Base-by-base conservation (phyloP, 225 moss, liverwort and hornwort species). In the Climacium dendroides region DNA sequence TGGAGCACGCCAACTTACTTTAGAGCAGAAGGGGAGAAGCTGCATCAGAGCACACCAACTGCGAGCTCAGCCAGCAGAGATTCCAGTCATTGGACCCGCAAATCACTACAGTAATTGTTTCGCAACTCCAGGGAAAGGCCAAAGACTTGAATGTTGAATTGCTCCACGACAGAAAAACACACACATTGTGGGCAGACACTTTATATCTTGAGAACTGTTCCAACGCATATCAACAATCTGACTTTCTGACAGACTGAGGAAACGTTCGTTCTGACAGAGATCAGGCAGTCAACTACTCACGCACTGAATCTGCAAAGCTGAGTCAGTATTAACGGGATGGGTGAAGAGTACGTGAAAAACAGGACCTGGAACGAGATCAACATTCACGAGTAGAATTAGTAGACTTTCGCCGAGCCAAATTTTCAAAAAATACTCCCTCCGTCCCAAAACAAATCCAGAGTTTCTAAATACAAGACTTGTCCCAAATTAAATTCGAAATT, bases 261-360 rank as follows among this genome's bases (percentile, higher is more conserved):
- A 22, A 47, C 25, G n/a, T n/a, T n/a, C 28, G 5, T 8, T 13
- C 39, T 60, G 79, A 30, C 43, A 32, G 0, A 5, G n/a, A n/a
- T n/a, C 1, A 1, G 9, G 0, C 6, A 5, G 79, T 62, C 61
- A 43, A 43, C 80, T 0, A 29, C 12, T 19, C 58, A 28, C 0
- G 26, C 57, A 58, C 58, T 39, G 58, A 29, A 80, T 80, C 80
- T 47, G 47, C 15, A 32, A 80, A 80, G 47, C 62, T 62, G 62
- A 62, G 62, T 32, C 62, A 80, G 47, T 6, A 80, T 18, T 74
- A 32, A 35, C 24, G 4, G 11, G 2, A 6, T 63, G 4, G 16
- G 10, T 81, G 62, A 59, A 79, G 30, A 48, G 34, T 63, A 63
- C 81, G 81, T 45, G n/a, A 10, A 63, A 15, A 34, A 63, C 11